These are phyloP conservation scores for Roridomyces roridus DNA, from an alignment of 768 basidiomycete species.

Conservation along the genomic window DNA sequence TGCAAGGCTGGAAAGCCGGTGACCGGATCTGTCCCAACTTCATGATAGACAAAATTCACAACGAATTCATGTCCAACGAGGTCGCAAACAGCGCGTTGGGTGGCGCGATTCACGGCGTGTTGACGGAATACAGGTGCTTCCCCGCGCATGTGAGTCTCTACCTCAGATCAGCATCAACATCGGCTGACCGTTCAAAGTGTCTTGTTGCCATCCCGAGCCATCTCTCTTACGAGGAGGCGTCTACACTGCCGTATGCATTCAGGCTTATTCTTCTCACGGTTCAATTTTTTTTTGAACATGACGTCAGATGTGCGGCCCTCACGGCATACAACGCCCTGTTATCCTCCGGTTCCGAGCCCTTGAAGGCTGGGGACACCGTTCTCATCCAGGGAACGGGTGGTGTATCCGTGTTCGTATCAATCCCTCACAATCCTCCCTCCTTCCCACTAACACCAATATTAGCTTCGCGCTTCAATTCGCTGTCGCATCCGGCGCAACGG, in stretches of 20 bases:
- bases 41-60: slow-evolving; percentile 51
- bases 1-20: slow-evolving; percentile 57
- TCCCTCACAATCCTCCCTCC: not conserved
- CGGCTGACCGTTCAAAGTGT: slow-evolving; percentile 33
- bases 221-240: slow-evolving; percentile 65
- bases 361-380: slow-evolving; percentile 56
- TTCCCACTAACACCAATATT: slow-evolving; percentile 23
- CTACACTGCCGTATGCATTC: too few relatives aligned
- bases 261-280: too few relatives aligned
- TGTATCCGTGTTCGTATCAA: slow-evolving; percentile 40
- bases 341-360: slow-evolving; percentile 37
- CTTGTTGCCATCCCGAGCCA: slow-evolving; percentile 61
- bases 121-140: slow-evolving; percentile 61
- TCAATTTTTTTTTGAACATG: not conserved
- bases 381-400: slow-evolving; percentile 53
- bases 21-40: slow-evolving; percentile 66
- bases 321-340: slow-evolving; percentile 55
- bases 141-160: slow-evolving; percentile 42
- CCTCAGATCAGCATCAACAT: too few relatives aligned
- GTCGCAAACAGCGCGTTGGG: slow-evolving; percentile 46
- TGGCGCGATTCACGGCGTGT: slow-evolving; percentile 54
- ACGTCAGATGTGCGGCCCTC: slow-evolving; percentile 45
- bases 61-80: slow-evolving; percentile 36
- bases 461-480: slow-evolving; percentile 57
- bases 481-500: slow-evolving; percentile 52